These are phyloP conservation scores for Ilyonectria destructans DNA, from an alignment of 2,329 filamentous ascomycete genomes.

Conservation along the genomic window DNA sequence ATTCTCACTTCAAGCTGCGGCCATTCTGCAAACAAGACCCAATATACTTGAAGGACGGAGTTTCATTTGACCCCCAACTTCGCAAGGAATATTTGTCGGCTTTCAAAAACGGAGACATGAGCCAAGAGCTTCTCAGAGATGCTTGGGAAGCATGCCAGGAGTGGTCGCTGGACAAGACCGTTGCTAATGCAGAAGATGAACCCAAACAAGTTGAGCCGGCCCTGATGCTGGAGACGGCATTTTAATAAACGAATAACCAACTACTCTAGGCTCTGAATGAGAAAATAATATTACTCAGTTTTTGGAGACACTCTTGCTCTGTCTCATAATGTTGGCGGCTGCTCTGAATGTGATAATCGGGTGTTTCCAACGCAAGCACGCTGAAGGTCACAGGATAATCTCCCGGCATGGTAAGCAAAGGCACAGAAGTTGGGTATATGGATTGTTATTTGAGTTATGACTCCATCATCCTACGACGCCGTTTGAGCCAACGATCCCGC, in stretches of 20 bases:
- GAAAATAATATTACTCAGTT: too few relatives aligned
- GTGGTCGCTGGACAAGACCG: background rate
- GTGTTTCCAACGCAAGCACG: too few relatives aligned
- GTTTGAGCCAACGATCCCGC: background rate
- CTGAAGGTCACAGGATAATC: too few relatives aligned
- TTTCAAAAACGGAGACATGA: background rate
- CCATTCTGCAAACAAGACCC: conserved; percentile 28
- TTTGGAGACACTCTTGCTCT: too few relatives aligned
- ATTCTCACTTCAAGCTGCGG: background rate
- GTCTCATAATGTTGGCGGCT: too few relatives aligned
- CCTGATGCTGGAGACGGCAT: background rate
- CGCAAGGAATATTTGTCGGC: background rate
- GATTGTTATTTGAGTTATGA: too few relatives aligned
- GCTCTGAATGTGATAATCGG: too few relatives aligned
- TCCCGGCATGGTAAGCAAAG: too few relatives aligned
- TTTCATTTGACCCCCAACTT: conserved; percentile 1
- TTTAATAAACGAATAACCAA: background rate
- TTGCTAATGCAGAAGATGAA: background rate
- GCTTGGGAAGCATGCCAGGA: background rate
- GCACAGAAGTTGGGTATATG: too few relatives aligned
- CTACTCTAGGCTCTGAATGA: too few relatives aligned
- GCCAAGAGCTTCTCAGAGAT: background rate
- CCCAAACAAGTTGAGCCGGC: background rate
- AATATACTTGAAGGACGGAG: conserved; percentile 13
- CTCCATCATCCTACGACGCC: background rate